A percentile compares a stretch with the other conserved stretches of the same genome.
phyloP scores from a whole-genome alignment of 2,329 filamentous ascomycete genomes.

The Fusarium bulbicola region DNA sequence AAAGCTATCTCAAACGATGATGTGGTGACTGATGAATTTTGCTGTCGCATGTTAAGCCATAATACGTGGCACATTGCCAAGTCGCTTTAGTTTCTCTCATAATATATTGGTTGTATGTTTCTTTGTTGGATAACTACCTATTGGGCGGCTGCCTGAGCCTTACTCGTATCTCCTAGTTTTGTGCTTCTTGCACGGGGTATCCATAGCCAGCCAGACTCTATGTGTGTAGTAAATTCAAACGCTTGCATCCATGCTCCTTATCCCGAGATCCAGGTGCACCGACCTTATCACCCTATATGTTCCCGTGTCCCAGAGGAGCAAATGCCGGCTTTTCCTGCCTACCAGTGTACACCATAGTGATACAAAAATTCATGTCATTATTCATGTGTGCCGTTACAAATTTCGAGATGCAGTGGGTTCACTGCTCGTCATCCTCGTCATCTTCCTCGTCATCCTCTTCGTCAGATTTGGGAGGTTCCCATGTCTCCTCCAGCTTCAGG shows the following conservation, averaged over 20 bases:
- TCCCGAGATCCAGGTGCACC: conserved; percentile 23
- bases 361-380: conserved; percentile 34
- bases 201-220: conserved; percentile 32
- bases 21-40: not conserved
- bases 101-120: not conserved
- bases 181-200: conserved; percentile 38
- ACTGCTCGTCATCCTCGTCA: conserved; percentile 44
- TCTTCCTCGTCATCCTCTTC: conserved; percentile 64
- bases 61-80: not conserved
- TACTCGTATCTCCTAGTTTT: conserved; percentile 4
- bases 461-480: conserved; percentile 73
- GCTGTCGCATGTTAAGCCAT: not conserved
- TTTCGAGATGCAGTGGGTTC: conserved; percentile 40
- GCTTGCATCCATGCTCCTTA: conserved; percentile 10
- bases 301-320: not conserved
- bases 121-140: not conserved
- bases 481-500: conserved; percentile 83
- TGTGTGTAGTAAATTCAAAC: conserved; percentile 21
- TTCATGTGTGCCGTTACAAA: conserved; percentile 19
- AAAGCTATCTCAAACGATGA: not conserved
- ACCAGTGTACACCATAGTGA: conserved; percentile 13
- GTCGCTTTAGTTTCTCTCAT: not conserved
- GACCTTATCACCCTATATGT: conserved; percentile 10
- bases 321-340: conserved; percentile 8
- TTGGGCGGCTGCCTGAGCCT: conserved; percentile 18